phyloP scores from a whole-genome alignment of 2,329 filamentous ascomycete species.

The Apiospora phragmitis region DNA sequence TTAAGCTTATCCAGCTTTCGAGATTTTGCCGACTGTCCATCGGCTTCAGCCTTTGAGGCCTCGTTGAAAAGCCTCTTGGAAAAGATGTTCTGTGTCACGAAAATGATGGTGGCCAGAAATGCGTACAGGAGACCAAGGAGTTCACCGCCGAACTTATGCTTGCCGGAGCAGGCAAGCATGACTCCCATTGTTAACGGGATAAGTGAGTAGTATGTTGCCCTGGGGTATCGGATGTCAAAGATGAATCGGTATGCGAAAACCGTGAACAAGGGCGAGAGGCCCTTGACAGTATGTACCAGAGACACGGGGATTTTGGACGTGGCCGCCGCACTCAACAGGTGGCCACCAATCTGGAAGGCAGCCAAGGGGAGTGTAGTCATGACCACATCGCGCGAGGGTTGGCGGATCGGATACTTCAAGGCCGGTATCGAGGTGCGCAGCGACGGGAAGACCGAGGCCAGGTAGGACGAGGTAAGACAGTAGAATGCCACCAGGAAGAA shows the following conservation, averaged over 20 bases:
- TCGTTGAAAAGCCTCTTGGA: slow-evolving; percentile 98
- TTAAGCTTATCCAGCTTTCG: slow-evolving; percentile 96
- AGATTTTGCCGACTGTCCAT: slow-evolving; percentile 60
- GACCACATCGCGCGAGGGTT: slow-evolving; percentile 79
- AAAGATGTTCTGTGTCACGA: slow-evolving; percentile 98
- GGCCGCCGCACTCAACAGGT: slow-evolving; percentile 90
- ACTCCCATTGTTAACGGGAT: slow-evolving; percentile 94
- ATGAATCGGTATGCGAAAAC: slow-evolving; percentile 89
- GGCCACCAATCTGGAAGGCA: slow-evolving; percentile 88
- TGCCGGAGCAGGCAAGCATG: slow-evolving; percentile 91
- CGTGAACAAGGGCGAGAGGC: slow-evolving; percentile 91
- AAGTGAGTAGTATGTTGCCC: slow-evolving; percentile 83
- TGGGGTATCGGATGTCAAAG: slow-evolving; percentile 85
- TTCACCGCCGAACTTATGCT: slow-evolving; percentile 75
- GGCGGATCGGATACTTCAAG: slow-evolving; percentile 79
- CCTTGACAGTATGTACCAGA: slow-evolving; percentile 97
- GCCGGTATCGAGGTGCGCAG: slow-evolving; percentile 74
- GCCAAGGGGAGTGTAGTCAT: slow-evolving; percentile 87
- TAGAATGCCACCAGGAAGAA: slow-evolving; percentile 90
- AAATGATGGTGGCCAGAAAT: slow-evolving; percentile 86
- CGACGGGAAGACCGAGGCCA: slow-evolving; percentile 71
- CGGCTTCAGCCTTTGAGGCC: slow-evolving; percentile 79
- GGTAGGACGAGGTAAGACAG: slow-evolving; percentile 77
- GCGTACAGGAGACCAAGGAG: slow-evolving; percentile 88
- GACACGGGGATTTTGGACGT: slow-evolving; percentile 95